phyloP scores from a whole-genome alignment of 2,329 filamentous ascomycete species.

The Huntiella omanensis region DNA sequence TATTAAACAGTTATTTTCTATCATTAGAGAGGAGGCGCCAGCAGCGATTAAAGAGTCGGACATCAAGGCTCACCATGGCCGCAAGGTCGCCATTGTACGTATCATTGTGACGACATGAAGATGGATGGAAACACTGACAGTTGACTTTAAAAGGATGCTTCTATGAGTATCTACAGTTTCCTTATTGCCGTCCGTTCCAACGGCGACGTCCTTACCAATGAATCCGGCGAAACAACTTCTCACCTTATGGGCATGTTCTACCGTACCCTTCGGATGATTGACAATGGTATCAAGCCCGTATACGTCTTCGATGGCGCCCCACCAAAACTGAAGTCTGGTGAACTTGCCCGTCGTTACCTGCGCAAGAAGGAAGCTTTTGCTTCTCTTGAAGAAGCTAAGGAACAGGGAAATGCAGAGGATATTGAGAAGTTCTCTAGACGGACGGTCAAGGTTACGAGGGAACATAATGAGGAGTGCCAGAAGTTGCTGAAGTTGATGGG shows the following conservation, averaged over 20 bases:
- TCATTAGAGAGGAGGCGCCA: conserved; percentile 86
- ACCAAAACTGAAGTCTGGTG: conserved; percentile 91
- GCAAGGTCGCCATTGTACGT: conserved; percentile 90
- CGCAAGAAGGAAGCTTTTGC: conserved; percentile 86
- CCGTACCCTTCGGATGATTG: conserved; percentile 90
- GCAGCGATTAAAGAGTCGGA: conserved; percentile 89
- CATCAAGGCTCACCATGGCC: conserved; percentile 97
- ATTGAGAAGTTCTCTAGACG: conserved; percentile 91
- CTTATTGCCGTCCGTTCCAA: conserved; percentile 93
- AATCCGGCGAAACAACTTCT: conserved; percentile 89
- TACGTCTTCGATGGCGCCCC: conserved; percentile 97
- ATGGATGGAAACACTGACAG: conserved; percentile 3
- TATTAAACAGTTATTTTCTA: conserved; percentile 56
- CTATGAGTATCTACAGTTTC: conserved; percentile 99
- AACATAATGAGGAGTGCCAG: conserved; percentile 94
- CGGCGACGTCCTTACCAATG: conserved; percentile 88
- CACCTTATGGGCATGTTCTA: conserved; percentile 99
- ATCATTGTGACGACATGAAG: conserved; percentile 4
- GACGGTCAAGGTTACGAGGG: conserved; percentile 84
- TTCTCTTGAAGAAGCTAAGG: conserved; percentile 82
- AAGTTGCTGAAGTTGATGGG: conserved; percentile 85
- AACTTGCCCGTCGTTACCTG: conserved; percentile 88
- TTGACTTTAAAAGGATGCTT: conserved; percentile 40
- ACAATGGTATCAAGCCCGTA: conserved; percentile 95
- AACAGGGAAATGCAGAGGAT: conserved; percentile 92